Percentiles rank a stretch among this genome's conserved stretches.
These are phyloP conservation scores for Aspergillus sojae DNA, from an alignment of 2,329 filamentous ascomycete genomes.

Conservation along the genomic window DNA sequence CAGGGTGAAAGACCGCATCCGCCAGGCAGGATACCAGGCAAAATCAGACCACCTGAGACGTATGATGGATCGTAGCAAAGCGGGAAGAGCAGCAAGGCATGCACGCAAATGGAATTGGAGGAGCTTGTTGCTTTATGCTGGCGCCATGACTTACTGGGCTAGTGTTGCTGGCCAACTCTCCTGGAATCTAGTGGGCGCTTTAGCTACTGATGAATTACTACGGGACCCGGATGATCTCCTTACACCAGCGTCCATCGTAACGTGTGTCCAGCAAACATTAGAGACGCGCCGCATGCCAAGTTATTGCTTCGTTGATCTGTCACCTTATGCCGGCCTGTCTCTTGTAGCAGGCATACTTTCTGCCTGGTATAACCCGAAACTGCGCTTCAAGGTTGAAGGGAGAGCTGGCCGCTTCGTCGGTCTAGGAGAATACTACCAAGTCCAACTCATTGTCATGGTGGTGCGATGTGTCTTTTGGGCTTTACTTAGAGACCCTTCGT, in stretches of 20 bases:
- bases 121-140: slow-evolving; percentile 44
- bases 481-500: slow-evolving; percentile 43
- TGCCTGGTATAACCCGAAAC: slow-evolving; percentile 54
- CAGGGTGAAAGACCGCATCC: slow-evolving; percentile 69
- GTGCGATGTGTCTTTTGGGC: slow-evolving; percentile 49
- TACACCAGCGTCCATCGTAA: slow-evolving; percentile 22
- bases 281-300: slow-evolving; percentile 24
- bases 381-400: slow-evolving; percentile 48
- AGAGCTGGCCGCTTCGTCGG: slow-evolving; percentile 45
- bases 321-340: slow-evolving; percentile 39
- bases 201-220: slow-evolving; percentile 25
- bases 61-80: slow-evolving; percentile 67
- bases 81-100: slow-evolving; percentile 35
- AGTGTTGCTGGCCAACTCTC: slow-evolving; percentile 47
- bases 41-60: slow-evolving; percentile 78
- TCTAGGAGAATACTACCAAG: slow-evolving; percentile 49
- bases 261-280: slow-evolving; percentile 25
- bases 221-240: slow-evolving; percentile 15
- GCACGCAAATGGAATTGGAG: slow-evolving; percentile 46
- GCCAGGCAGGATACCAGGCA: slow-evolving; percentile 74
- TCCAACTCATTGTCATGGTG: slow-evolving; percentile 50
- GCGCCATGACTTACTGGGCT: slow-evolving; percentile 46
- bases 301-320: slow-evolving; percentile 34
- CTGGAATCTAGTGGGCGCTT: slow-evolving; percentile 44
- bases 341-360: slow-evolving; percentile 47